These are phyloP conservation scores for Stagonosporopsis chrysanthemi DNA, from an alignment of 2,329 filamentous ascomycete species.

Conservation along the genomic window DNA sequence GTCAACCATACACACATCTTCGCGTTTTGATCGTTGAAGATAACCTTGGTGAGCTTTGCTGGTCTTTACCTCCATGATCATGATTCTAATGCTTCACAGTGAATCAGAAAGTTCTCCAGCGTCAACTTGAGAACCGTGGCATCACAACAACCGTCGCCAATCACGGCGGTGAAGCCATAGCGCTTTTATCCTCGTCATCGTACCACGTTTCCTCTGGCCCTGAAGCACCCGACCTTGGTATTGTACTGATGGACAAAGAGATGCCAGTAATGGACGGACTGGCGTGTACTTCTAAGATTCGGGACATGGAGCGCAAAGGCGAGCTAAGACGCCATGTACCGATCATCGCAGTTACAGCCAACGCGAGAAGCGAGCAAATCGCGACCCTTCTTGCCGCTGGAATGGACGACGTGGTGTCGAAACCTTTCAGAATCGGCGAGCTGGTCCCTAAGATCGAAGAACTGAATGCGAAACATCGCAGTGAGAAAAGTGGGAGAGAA, in stretches of 20 bases:
- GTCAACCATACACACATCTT: constrained; percentile 29
- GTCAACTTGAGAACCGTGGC: constrained; percentile 58
- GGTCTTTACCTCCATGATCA: not conserved
- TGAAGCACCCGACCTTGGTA: constrained; percentile 38
- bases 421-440: constrained; percentile 60
- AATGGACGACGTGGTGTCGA: constrained; percentile 60
- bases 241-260: constrained; percentile 51
- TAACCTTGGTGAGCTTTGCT: constrained; percentile 40
- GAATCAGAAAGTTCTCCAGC: constrained; percentile 58
- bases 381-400: constrained; percentile 48
- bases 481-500: constrained; percentile 9
- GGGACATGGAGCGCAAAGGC: constrained; percentile 47
- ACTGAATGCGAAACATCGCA: constrained; percentile 42
- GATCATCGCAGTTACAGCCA: constrained; percentile 54
- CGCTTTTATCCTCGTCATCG: constrained; percentile 52
- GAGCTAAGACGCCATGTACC: constrained; percentile 47
- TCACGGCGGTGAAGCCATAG: constrained; percentile 59
- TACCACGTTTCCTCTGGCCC: constrained; percentile 50
- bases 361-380: constrained; percentile 52
- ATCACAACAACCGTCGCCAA: constrained; percentile 58
- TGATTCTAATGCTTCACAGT: constrained; percentile 44
- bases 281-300: constrained; percentile 48
- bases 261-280: constrained; percentile 55
- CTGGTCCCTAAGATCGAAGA: constrained; percentile 61
- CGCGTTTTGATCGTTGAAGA: constrained; percentile 55